A percentile compares a stretch with the other conserved stretches of the same genome.
Conservation (phyloP, 2,329 filamentous ascomycete species). For the Sporothrix pseudoabietina region DNA sequence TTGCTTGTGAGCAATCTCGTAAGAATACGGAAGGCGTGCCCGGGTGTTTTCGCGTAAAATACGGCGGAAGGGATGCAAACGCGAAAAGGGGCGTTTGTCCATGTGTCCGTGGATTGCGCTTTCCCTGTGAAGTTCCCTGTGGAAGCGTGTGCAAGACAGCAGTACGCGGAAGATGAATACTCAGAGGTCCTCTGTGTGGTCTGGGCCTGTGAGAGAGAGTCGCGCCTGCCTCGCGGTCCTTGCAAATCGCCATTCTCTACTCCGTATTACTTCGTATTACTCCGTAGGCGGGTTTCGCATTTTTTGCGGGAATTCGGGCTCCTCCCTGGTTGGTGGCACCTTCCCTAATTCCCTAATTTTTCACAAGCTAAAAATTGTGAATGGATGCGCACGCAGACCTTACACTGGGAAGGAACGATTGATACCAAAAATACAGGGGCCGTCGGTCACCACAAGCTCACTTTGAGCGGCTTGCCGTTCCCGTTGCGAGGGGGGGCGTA, state of each 20-base stretch:
- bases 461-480: background rate
- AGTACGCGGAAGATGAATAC: background rate
- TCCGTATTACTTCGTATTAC: no score
- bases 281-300: slow-evolving; percentile 14
- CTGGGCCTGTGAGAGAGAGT: background rate
- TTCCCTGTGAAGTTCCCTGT: background rate
- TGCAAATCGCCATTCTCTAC: slow-evolving; percentile 5
- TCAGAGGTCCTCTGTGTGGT: background rate
- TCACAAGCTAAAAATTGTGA: slow-evolving; percentile 24
- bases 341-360: background rate
- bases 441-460: background rate
- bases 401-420: background rate
- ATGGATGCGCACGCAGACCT: background rate
- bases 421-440: background rate
- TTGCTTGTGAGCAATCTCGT: slow-evolving; percentile 23
- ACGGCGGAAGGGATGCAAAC: slow-evolving; percentile 23
- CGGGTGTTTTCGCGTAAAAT: background rate
- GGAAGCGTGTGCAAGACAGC: background rate
- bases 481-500: background rate
- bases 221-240: background rate
- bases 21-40: slow-evolving; percentile 3
- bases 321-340: background rate
- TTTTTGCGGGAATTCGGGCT: slow-evolving; percentile 26
- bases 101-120: slow-evolving; percentile 20
- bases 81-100: slow-evolving; percentile 21